Percentiles rank a stretch among this genome's conserved stretches.
Conservation (phyloP, 164 flowering plant genomes). For the Vitis vinifera region ASM3070453v1 NC_081820.1:14477001-14477500, state of each 20-base stretch:
- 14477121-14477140: slow-evolving; percentile 77
- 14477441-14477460: not conserved
- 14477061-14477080: not conserved
- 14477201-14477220: slow-evolving; percentile 31
- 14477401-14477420: slow-evolving; percentile 51
- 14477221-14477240: not conserved
- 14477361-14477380: slow-evolving; percentile 52
- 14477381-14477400: slow-evolving; percentile 56
- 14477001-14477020: no score
- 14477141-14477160: slow-evolving; percentile 58
- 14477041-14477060: not conserved
- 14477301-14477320: slow-evolving; percentile 87
- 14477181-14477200: slow-evolving; percentile 73
- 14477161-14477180: slow-evolving; percentile 85
- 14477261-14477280: not conserved
- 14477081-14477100: not conserved
- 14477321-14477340: slow-evolving; percentile 71
- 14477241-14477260: not conserved
- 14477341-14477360: slow-evolving; percentile 21
- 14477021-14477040: not conserved
- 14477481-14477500: no score
- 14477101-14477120: not conserved
- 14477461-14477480: not conserved
- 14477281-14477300: slow-evolving; percentile 18
- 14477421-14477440: slow-evolving; percentile 17